These are phyloP conservation scores for Elsinoe ampelina DNA, from an alignment of 2,329 filamentous ascomycete genomes.

Conservation along the genomic window DNA sequence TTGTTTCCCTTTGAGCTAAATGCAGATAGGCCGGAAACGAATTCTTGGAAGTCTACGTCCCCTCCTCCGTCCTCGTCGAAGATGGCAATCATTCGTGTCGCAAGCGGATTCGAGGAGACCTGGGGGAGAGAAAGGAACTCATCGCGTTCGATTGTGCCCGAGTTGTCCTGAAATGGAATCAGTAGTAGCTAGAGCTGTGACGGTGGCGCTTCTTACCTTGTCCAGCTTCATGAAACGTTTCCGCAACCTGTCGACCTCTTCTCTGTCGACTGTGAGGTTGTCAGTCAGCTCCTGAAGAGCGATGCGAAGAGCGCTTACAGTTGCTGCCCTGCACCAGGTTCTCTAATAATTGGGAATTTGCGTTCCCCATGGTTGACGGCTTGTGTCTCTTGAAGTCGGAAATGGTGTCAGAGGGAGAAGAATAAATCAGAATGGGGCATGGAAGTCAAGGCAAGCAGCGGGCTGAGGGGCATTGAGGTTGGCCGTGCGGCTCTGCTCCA, in stretches of 20 bases:
- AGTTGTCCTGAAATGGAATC: conserved; percentile 67
- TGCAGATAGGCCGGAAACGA: conserved; percentile 86
- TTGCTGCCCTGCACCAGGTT: conserved; percentile 95
- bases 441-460: conserved; percentile 19
- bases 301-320: conserved; percentile 50
- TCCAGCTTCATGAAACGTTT: conserved; percentile 99
- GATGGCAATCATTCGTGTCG: conserved; percentile 97
- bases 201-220: conserved; percentile 52
- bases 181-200: background rate
- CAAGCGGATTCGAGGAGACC: conserved; percentile 94
- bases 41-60: conserved; percentile 97
- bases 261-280: conserved; percentile 69
- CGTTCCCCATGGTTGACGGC: conserved; percentile 40
- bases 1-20: conserved; percentile 99
- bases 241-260: conserved; percentile 88
- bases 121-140: conserved; percentile 96
- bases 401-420: conserved; percentile 5
- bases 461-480: conserved; percentile 7
- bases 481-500: conserved; percentile 7
- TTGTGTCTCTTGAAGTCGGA: conserved; percentile 13
- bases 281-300: conserved; percentile 11
- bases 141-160: conserved; percentile 94
- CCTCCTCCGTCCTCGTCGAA: conserved; percentile 98
- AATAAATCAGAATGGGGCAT: background rate
- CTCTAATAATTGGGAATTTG: conserved; percentile 66